Base-by-base conservation (phyloP, 208 protist species). In the Trypanosoma vivax region DNA sequence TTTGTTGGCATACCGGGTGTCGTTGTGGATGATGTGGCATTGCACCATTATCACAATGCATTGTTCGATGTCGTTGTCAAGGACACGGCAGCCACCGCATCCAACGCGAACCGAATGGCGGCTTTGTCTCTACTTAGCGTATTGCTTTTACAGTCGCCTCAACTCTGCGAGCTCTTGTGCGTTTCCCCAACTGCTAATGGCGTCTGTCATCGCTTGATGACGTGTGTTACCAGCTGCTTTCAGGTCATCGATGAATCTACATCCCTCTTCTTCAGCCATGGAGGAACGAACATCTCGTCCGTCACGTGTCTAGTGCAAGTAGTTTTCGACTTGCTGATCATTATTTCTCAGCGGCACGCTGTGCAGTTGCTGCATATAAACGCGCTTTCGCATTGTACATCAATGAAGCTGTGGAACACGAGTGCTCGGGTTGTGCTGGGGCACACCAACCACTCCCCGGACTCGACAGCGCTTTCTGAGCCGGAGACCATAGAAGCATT, bases 81-180 rank as follows among this genome's bases (percentile, higher is more conserved):
- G 27, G 84, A 92, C 43, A 83, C 70, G 41, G 16, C 60, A 5
- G 21, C 13, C 18, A 34, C 60, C 13, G 35, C 60, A n/a, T 50
- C 35, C 19, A 45, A 10, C 28, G 14, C 30, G 13, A 67, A 67
- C 25, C 39, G 45, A 43, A 63, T 74, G 37, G 42, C 60, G 16
- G 73, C 82, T 14, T 49, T 88, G 6, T 50, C 70, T 27, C 68
- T 92, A 25, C 60, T 92, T 14, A 52, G 73, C 39, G 64, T 73
- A 30, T 67, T 92, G 1, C 41, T 92, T 47, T 71, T 83, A 41
- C 35, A 60, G 10, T 92, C 83, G 2, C 65, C 76, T 10, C 54
- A 76, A 11, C 53, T 92, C 21, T 81, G 83, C 43, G 73, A 82
- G 27, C 70, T 72, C 48, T 84, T 92, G 60, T 88, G 78, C 56